Evolutionary conservation across 1,284 basidiomycete species (phyloP).

Genomic region (Anthracocystis walkeri): DNA sequence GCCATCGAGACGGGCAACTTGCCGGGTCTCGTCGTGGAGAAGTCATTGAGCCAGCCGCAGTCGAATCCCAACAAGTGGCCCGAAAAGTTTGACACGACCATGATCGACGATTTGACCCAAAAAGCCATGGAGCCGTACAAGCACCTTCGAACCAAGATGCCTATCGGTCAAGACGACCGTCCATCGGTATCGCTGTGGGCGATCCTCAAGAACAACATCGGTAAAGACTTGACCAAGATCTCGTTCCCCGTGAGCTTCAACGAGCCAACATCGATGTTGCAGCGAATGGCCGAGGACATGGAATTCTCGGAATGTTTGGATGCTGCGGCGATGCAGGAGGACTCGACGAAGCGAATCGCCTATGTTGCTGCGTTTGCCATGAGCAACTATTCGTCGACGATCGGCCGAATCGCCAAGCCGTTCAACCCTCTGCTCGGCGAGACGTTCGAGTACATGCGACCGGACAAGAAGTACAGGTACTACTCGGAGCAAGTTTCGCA

Average conservation of each 20-base stretch:
- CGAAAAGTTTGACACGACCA: constrained; percentile 49
- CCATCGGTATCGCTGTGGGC: constrained; percentile 94
- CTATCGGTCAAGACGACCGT: constrained; percentile 81
- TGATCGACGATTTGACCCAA: constrained; percentile 39
- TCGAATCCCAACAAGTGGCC: constrained; percentile 27
- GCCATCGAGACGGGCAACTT: constrained; percentile 81
- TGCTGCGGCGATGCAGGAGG: constrained; percentile 80
- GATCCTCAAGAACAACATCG: constrained; percentile 94
- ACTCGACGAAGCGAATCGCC: constrained; percentile 85
- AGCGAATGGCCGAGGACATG: constrained; percentile 74
- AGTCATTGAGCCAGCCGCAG: constrained; percentile 39
- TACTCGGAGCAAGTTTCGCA: constrained; percentile 95
- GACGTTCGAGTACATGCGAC: constrained; percentile 91
- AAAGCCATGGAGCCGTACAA: constrained; percentile 73
- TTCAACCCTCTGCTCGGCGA: constrained; percentile 75
- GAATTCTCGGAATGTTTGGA: constrained; percentile 74
- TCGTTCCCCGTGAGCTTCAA: constrained; percentile 97
- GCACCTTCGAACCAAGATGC: constrained; percentile 77
- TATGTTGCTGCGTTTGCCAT: constrained; percentile 97
- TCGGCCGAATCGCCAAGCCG: constrained; percentile 71
- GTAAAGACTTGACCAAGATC: constrained; percentile 96
- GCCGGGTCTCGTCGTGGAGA: constrained; percentile 62
- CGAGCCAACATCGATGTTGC: constrained; percentile 81
- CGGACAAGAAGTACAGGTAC: constrained; percentile 85
- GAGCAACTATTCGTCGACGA: constrained; percentile 97